A percentile compares a stretch with the other conserved stretches of the same genome.
These are phyloP conservation scores for Barnettozyma vustinii DNA, from an alignment of 805 yeast species.

Conservation along the genomic window DNA sequence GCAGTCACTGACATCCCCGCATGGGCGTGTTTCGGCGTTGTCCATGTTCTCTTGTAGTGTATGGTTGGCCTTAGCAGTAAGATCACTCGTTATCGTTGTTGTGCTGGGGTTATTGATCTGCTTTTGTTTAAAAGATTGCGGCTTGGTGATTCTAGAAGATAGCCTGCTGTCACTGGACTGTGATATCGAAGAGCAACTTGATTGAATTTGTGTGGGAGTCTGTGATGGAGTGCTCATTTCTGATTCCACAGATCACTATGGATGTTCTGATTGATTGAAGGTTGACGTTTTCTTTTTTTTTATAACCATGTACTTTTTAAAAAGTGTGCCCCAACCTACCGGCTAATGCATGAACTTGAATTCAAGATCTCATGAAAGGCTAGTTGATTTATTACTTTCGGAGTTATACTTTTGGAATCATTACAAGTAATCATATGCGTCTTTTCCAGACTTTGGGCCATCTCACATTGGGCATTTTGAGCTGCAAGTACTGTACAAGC, in stretches of 20 bases:
- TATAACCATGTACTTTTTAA: too few relatives aligned
- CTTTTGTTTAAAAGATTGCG: neutral
- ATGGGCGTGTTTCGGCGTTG: neutral
- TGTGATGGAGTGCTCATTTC: neutral
- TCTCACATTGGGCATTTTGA: neutral
- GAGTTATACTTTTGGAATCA: too few relatives aligned
- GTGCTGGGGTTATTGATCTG: neutral
- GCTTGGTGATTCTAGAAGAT: neutral
- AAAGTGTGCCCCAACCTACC: neutral
- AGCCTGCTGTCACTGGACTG: neutral
- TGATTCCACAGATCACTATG: neutral
- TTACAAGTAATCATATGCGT: neutral
- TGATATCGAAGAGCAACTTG: neutral
- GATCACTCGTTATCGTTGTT: neutral
- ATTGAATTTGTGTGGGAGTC: neutral
- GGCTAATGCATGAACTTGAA: neutral
- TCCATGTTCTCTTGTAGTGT: neutral
- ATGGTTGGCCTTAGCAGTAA: neutral
- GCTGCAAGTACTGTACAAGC: neutral
- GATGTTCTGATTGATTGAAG: too few relatives aligned
- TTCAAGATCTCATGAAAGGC: neutral
- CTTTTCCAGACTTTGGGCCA: neutral
- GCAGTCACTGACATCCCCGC: too few relatives aligned
- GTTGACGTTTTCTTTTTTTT: too few relatives aligned
- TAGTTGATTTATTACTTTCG: neutral